Percentiles rank a stretch among this genome's conserved stretches.
These are phyloP conservation scores for Leishmania guyanensis DNA, from an alignment of 208 protist species.

Conservation along the genomic window DNA sequence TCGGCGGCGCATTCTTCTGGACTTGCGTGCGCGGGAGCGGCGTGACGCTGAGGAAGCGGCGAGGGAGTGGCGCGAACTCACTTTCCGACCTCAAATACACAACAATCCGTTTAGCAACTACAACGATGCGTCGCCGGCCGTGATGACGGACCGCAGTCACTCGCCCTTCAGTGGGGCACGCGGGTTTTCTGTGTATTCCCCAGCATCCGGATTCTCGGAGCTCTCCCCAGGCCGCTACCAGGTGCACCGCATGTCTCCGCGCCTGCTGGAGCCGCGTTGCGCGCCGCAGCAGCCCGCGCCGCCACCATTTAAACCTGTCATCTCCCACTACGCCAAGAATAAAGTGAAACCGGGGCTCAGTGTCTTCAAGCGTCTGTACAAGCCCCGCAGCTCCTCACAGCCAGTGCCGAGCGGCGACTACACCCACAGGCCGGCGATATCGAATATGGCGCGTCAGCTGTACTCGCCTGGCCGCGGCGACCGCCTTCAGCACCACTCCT, in stretches of 20 bases:
- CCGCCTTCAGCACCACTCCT: slow-evolving; percentile 3
- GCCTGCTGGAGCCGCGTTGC: slow-evolving; percentile 23
- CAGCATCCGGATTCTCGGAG: slow-evolving; percentile 17
- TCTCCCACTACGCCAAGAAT: slow-evolving; percentile 27
- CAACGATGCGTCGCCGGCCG: neutral
- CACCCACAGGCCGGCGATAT: slow-evolving; percentile 27
- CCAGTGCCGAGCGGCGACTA: slow-evolving; percentile 2
- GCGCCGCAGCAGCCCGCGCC: slow-evolving; percentile 10
- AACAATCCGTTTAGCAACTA: slow-evolving; percentile 7
- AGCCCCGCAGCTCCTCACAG: slow-evolving; percentile 14
- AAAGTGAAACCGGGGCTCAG: slow-evolving; percentile 13
- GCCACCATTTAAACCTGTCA: slow-evolving; percentile 29
- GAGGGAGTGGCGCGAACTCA: slow-evolving; percentile 50
- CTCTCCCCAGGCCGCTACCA: slow-evolving; percentile 22
- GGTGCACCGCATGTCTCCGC: slow-evolving; percentile 19
- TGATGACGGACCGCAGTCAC: slow-evolving; percentile 23
- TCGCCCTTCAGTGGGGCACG: slow-evolving; percentile 8
- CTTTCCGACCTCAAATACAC: slow-evolving; percentile 52
- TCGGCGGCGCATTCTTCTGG: slow-evolving; percentile 65
- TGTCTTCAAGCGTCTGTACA: slow-evolving; percentile 41
- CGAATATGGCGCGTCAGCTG: slow-evolving; percentile 24
- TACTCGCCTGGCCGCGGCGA: slow-evolving; percentile 9
- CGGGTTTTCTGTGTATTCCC: slow-evolving; percentile 8
- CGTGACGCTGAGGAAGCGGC: slow-evolving; percentile 57
- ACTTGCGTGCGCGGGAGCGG: slow-evolving; percentile 55